Percentiles rank a stretch among this genome's conserved stretches.
These are phyloP conservation scores for Polyplosphaeria fusca DNA, from an alignment of 495 filamentous ascomycete genomes.

Conservation along the genomic window DNA sequence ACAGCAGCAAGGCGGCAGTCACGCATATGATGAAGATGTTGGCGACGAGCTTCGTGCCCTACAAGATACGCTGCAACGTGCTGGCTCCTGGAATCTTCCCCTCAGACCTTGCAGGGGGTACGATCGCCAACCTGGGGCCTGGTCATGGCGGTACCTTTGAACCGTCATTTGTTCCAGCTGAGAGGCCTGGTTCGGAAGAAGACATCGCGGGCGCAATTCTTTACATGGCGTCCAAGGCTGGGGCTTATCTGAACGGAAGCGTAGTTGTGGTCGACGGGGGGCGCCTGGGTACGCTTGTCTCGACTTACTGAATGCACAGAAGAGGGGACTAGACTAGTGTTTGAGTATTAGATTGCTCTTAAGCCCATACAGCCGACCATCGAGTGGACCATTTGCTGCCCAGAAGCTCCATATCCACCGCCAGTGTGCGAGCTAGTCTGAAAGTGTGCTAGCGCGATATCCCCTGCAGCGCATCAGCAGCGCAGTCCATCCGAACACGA, in stretches of 20 bases:
- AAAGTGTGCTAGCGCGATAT: too few species aligned
- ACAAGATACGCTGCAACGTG: constrained; percentile 62
- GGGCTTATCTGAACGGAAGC: constrained; percentile 41
- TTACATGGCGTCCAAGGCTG: constrained; percentile 38
- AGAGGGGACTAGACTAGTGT: too few species aligned
- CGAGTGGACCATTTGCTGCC: too few species aligned
- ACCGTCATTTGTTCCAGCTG: constrained; percentile 35
- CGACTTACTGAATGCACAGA: constrained; percentile 40
- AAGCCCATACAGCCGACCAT: too few species aligned
- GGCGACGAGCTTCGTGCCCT: constrained; percentile 51
- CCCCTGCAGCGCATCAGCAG: too few species aligned
- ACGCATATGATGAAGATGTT: constrained; percentile 65
- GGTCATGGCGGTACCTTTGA: constrained; percentile 29
- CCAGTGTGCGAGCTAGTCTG: too few species aligned
- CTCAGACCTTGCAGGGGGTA: constrained; percentile 33
- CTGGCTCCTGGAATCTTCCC: constrained; percentile 58
- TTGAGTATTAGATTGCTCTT: too few species aligned
- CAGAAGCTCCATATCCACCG: too few species aligned
- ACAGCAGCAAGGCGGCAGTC: constrained; percentile 60
- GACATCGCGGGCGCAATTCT: constrained; percentile 43
- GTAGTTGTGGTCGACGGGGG: constrained; percentile 44
- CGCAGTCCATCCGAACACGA: too few species aligned
- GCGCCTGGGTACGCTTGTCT: constrained; percentile 32
- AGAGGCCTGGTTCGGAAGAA: constrained; percentile 36
- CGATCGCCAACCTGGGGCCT: constrained; percentile 25